These are phyloP conservation scores for Plasmodium inui DNA, from an alignment of 169 alveolate genomes.

Conservation along the genomic window DNA sequence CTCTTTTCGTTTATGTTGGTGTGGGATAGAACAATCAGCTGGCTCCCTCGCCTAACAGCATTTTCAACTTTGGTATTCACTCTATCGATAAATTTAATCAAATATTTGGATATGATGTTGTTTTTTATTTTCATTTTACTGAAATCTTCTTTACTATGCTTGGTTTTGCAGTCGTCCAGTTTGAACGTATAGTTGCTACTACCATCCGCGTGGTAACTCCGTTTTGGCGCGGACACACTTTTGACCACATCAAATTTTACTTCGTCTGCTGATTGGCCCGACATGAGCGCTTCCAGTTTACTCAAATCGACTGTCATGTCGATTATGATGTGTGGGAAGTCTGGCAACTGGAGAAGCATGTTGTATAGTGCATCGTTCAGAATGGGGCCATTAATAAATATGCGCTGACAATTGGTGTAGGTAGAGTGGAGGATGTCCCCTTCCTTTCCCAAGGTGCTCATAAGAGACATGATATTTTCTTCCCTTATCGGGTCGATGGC, in stretches of 20 bases:
- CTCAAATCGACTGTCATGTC: slow-evolving; percentile 65
- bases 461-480: slow-evolving; percentile 82
- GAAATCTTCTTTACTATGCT: slow-evolving; percentile 18
- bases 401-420: slow-evolving; percentile 56
- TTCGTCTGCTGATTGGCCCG: neutral
- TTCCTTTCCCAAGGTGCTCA: slow-evolving; percentile 84
- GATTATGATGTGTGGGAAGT: slow-evolving; percentile 56
- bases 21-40: slow-evolving; percentile 63
- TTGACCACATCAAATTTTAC: slow-evolving; percentile 7
- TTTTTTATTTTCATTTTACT: slow-evolving; percentile 9
- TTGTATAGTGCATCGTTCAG: slow-evolving; percentile 65
- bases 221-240: neutral
- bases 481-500: slow-evolving; percentile 87
- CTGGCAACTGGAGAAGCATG: slow-evolving; percentile 60
- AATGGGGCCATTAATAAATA: slow-evolving; percentile 75
- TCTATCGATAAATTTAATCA: slow-evolving; percentile 62
- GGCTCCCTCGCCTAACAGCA: slow-evolving; percentile 52
- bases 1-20: slow-evolving; percentile 32
- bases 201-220: neutral
- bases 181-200: neutral
- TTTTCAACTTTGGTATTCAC: slow-evolving; percentile 67
- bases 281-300: slow-evolving; percentile 39
- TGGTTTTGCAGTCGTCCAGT: neutral
- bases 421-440: slow-evolving; percentile 68
- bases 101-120: slow-evolving; percentile 31